Percentiles rank a stretch among this genome's conserved stretches.
Conservation (phyloP, 1,284 basidiomycete species). For the Melampsora americana region DNA sequence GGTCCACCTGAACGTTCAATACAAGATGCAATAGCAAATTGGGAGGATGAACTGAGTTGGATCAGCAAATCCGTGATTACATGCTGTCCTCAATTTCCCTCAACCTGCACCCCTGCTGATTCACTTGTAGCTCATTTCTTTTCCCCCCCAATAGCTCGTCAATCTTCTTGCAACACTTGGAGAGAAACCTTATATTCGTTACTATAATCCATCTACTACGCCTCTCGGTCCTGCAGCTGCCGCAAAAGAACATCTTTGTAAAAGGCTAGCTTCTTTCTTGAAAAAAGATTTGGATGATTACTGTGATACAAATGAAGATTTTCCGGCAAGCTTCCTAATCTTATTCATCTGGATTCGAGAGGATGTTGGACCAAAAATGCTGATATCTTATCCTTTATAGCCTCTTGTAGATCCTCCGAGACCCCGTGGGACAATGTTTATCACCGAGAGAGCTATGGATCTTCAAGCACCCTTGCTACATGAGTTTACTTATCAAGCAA, state of each 20-base stretch:
- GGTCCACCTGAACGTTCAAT: conserved; percentile 66
- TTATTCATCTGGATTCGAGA: background rate
- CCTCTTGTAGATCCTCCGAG: conserved; percentile 61
- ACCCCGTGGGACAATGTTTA: conserved; percentile 76
- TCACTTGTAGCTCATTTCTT: background rate
- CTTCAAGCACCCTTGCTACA: conserved; percentile 83
- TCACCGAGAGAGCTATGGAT: conserved; percentile 96
- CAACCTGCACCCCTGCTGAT: background rate
- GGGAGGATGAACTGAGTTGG: conserved; percentile 79
- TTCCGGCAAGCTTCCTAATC: conserved; percentile 62
- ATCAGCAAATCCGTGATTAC: conserved; percentile 54
- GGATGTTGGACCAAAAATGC: background rate
- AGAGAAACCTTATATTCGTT: conserved; percentile 91
- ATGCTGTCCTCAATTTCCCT: background rate
- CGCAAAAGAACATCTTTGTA: conserved; percentile 62
- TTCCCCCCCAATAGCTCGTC: conserved; percentile 57
- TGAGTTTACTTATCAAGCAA: conserved; percentile 98
- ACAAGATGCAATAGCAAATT: conserved; percentile 63
- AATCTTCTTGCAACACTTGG: conserved; percentile 87
- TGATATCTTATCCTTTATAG: conserved; percentile 8
- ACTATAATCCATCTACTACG: conserved; percentile 79
- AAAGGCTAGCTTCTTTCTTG: conserved; percentile 74
- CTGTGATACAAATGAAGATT: conserved; percentile 77
- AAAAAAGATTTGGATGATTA: conserved; percentile 79
- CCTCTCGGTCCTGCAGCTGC: conserved; percentile 77